Conservation (phyloP, 1,139 yeast genomes). For the Debaryomyces sp. region DNA sequence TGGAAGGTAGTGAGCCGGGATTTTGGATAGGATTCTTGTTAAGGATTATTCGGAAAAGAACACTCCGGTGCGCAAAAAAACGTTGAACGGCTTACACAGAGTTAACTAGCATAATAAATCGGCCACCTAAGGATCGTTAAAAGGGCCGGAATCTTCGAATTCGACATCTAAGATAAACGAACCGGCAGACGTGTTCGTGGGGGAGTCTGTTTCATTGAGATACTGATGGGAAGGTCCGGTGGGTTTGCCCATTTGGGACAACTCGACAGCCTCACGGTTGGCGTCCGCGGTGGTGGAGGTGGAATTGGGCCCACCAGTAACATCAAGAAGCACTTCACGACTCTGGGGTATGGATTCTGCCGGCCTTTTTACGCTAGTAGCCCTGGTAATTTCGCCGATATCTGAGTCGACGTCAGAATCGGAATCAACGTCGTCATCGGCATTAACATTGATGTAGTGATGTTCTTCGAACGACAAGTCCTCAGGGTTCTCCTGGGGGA, state of each 20-base stretch:
- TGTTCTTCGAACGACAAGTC: neutral
- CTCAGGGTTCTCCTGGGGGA: neutral
- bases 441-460: constrained; percentile 8
- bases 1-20: neutral
- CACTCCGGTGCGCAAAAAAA: constrained; percentile 2
- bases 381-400: constrained; percentile 49
- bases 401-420: constrained; percentile 53
- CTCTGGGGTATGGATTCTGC: constrained; percentile 10
- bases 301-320: neutral
- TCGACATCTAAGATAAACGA: constrained; percentile 42
- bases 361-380: constrained; percentile 38
- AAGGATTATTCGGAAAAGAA: neutral
- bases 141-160: constrained; percentile 35
- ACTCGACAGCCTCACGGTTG: neutral
- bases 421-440: constrained; percentile 22
- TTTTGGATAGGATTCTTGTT: neutral
- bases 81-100: neutral
- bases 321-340: constrained; percentile 18
- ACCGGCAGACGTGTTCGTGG: constrained; percentile 21
- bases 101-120: neutral
- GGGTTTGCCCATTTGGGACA: constrained; percentile 1
- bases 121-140: constrained; percentile 28
- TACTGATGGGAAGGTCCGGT: neutral
- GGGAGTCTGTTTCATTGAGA: constrained; percentile 3
- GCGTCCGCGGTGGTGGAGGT: neutral